Evolutionary conservation across 139 green algal species (phyloP).

Genomic region (Zygnema circumcarinatum): DNA sequence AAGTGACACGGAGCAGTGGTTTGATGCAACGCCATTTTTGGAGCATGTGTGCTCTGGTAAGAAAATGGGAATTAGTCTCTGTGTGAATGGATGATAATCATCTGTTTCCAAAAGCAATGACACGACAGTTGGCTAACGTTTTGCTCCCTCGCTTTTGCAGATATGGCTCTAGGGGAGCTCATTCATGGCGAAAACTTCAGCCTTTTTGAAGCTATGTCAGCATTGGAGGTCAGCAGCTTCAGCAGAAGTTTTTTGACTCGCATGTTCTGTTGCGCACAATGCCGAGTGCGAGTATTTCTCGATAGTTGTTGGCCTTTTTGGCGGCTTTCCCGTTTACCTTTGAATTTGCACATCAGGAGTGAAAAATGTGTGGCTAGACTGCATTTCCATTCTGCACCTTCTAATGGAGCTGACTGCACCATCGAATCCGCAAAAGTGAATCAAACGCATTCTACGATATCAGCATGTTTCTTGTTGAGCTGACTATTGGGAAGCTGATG

Average conservation of each 20-base stretch:
- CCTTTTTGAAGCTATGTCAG: slow-evolving; percentile 89
- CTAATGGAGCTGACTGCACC: slow-evolving; percentile 65
- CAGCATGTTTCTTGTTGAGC: too few species aligned
- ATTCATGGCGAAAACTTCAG: slow-evolving; percentile 80
- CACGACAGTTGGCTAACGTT: background rate
- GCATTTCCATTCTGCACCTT: too few species aligned
- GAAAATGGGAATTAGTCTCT: background rate
- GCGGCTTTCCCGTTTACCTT: too few species aligned
- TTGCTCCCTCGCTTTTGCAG: slow-evolving; percentile 46
- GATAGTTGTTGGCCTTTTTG: too few species aligned
- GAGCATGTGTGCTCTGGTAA: background rate
- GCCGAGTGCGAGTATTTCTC: too few species aligned
- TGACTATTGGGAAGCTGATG: too few species aligned
- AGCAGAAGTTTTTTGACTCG: background rate
- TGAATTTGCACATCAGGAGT: too few species aligned
- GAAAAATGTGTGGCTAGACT: too few species aligned
- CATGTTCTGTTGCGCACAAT: background rate
- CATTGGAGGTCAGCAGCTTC: slow-evolving; percentile 73
- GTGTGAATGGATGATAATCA: background rate
- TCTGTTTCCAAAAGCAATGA: background rate
- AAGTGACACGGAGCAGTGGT: background rate
- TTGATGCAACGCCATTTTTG: background rate
- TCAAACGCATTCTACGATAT: too few species aligned
- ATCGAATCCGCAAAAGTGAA: too few species aligned
- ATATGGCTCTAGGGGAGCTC: slow-evolving; percentile 75